A percentile compares a stretch with the other conserved stretches of the same genome.
phyloP scores from a whole-genome alignment of 1,284 basidiomycete genomes.

The Boletus holoroseus region DNA sequence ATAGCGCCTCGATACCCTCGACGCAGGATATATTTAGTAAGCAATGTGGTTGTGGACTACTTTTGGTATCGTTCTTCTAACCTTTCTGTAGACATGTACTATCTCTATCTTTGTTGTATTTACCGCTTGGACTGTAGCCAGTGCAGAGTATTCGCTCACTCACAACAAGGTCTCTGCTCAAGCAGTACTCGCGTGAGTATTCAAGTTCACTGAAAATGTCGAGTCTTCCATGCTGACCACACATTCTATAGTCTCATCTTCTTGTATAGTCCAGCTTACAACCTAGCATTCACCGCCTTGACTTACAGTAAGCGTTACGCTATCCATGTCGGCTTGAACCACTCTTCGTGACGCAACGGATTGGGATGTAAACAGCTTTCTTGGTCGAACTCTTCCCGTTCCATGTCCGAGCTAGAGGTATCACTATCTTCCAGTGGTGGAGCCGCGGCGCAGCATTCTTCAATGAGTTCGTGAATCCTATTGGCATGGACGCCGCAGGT shows the following conservation, averaged over 20 bases:
- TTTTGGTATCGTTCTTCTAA: neutral
- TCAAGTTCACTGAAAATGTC: neutral
- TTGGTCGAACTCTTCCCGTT: constrained; percentile 29
- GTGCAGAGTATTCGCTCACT: constrained; percentile 19
- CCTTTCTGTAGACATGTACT: constrained; percentile 7
- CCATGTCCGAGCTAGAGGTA: constrained; percentile 16
- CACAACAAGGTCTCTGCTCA: constrained; percentile 1
- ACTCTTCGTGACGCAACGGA: neutral
- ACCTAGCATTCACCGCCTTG: constrained; percentile 12
- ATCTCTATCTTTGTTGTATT: constrained; percentile 21
- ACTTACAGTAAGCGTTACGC: constrained; percentile 5
- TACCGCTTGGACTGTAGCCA: constrained; percentile 18
- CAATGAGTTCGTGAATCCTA: constrained; percentile 15
- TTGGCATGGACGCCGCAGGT: constrained; percentile 17
- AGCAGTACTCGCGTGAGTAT: constrained; percentile 13
- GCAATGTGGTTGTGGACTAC: neutral
- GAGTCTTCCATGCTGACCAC: neutral
- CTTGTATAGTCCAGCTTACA: constrained; percentile 5
- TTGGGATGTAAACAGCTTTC: constrained; percentile 11
- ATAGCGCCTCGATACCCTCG: constrained; percentile 17
- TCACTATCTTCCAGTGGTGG: constrained; percentile 18
- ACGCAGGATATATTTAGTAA: constrained; percentile 18
- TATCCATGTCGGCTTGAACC: neutral
- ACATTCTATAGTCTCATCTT: constrained; percentile 17
- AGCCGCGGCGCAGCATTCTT: constrained; percentile 12